Percentiles rank a stretch among this genome's conserved stretches.
phyloP scores from a whole-genome alignment of 2,329 filamentous ascomycete species.

The Lizonia empirigonia region DNA sequence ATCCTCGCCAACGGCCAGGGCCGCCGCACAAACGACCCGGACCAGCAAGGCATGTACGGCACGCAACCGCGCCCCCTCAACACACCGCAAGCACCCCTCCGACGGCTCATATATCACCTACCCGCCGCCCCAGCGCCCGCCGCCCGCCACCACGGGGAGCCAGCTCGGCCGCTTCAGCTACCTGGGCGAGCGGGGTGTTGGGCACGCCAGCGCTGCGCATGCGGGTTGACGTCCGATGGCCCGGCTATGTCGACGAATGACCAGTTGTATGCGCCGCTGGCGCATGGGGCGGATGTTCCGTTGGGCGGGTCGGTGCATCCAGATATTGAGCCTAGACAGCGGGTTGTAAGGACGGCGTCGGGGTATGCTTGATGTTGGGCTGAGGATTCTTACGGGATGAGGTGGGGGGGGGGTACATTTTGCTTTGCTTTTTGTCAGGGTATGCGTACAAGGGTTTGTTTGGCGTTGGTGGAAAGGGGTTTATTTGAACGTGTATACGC shows the following conservation, averaged over 20 bases:
- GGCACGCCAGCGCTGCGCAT: slow-evolving; percentile 7
- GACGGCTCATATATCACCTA: slow-evolving; percentile 10
- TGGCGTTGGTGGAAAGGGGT: too few species aligned
- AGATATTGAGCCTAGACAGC: slow-evolving; percentile 13
- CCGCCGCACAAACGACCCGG: slow-evolving; percentile 1
- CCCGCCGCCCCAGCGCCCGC: slow-evolving; percentile 15
- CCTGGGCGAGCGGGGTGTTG: slow-evolving; percentile 19
- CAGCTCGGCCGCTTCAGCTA: slow-evolving; percentile 24
- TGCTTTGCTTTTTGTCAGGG: too few species aligned
- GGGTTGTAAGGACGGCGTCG: slow-evolving; percentile 17
- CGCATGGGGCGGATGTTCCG: slow-evolving; percentile 19
- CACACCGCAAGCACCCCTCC: slow-evolving; percentile 15
- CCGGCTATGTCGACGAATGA: slow-evolving; percentile 25
- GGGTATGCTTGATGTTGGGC: slow-evolving; percentile 19
- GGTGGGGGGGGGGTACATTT: too few species aligned
- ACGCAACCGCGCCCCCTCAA: slow-evolving; percentile 14
- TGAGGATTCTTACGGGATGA: too few species aligned
- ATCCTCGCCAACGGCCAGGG: slow-evolving; percentile 20
- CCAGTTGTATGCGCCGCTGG: slow-evolving; percentile 20
- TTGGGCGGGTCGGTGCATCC: slow-evolving; percentile 21
- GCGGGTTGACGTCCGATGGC: too few species aligned
- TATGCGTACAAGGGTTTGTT: too few species aligned
- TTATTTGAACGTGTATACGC: too few species aligned
- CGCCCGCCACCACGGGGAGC: slow-evolving; percentile 12
- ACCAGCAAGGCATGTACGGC: slow-evolving; percentile 17